Evolutionary conservation across 2,329 filamentous ascomycete species (phyloP).

Genomic region (Massarina eburnea): DNA sequence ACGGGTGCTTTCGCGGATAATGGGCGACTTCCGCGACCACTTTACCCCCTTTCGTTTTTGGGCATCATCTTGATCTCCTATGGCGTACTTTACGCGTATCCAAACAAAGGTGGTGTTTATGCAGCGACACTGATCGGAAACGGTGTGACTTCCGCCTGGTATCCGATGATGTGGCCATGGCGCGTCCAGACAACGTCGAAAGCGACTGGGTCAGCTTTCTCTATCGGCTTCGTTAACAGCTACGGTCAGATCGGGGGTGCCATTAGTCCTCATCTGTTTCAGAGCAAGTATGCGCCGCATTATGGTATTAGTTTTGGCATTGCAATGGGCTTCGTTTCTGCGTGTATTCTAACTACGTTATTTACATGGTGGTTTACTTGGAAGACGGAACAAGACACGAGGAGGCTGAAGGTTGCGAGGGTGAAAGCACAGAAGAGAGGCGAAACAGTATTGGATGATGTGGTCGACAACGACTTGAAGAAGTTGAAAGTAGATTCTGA

Average conservation of each 20-base stretch:
- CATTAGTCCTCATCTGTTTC: constrained; percentile 49
- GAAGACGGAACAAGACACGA: constrained; percentile 44
- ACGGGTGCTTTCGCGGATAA: constrained; percentile 25
- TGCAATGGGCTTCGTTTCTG: constrained; percentile 39
- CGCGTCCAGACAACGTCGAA: constrained; percentile 36
- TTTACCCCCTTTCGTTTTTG: constrained; percentile 42
- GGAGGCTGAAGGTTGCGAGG: constrained; percentile 17
- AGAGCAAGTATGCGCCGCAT: constrained; percentile 45
- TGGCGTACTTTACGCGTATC: constrained; percentile 17
- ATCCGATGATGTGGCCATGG: constrained; percentile 44
- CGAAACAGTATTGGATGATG: constrained; percentile 14
- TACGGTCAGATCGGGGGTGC: constrained; percentile 51
- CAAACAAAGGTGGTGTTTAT: constrained; percentile 46
- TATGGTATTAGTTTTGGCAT: constrained; percentile 43
- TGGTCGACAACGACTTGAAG: constrained; percentile 15
- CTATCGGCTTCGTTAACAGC: constrained; percentile 47
- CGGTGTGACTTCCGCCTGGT: constrained; percentile 15
- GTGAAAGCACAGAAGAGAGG: constrained; percentile 14
- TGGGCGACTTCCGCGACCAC: constrained; percentile 42
- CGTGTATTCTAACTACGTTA: constrained; percentile 44
- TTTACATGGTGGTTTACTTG: constrained; percentile 49
- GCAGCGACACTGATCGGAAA: constrained; percentile 29
- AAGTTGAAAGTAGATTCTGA: constrained; percentile 4
- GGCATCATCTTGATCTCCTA: constrained; percentile 51
- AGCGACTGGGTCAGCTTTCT: constrained; percentile 48